Base-by-base conservation (phyloP, 164 flowering plant genomes). In the Nymphaea thermarum region DNA sequence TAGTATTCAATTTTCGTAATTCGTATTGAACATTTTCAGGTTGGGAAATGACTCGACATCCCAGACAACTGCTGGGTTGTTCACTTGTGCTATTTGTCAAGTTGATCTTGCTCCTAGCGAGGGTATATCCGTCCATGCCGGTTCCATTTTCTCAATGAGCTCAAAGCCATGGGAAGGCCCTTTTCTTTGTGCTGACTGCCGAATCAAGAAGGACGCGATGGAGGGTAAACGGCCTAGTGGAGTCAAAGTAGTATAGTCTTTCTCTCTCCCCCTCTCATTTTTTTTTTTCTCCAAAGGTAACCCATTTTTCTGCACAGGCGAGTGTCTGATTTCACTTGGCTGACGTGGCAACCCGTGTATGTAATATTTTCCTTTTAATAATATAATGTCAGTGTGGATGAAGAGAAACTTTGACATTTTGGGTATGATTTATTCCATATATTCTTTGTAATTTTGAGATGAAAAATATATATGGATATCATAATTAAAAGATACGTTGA, bases 161-260 rank as follows among this genome's bases (percentile, higher is more conserved):
- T 76, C 90, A 64, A 91, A 81, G 71, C 93, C 97, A 2, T 91
- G 97, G 97, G 84, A 91, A 78, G 97, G 98, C 42, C 98, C 98
- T 42, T 92, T 92, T 70, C 89, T 92, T 3, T 89, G 94, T 67
- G 79, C 78, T 2, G 88, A 77, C 63, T 86, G 91, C 66, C 82
- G 89, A 3, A 79, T 83, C 64, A 86, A 88, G 80, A 85, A 88
- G 78, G 94, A 88, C 43, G 94, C 91, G 66, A 86, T 85, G 89
- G 94, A 88, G 84, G 90, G 90, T 65, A 88, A 86, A 68, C 86
- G 87, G 17, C 93, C 85, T 0, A 87, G 87, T 68, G 86, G 87
- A 62, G 79, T 83, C 45, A 80, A 76, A 81, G 88, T 82, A 69
- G 78, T 77, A 17, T 87, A 80, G 71, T 44, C 43, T 43, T 47